These are phyloP conservation scores for Spathaspora gorwiae DNA, from an alignment of 805 yeast species.

Conservation along the genomic window DNA sequence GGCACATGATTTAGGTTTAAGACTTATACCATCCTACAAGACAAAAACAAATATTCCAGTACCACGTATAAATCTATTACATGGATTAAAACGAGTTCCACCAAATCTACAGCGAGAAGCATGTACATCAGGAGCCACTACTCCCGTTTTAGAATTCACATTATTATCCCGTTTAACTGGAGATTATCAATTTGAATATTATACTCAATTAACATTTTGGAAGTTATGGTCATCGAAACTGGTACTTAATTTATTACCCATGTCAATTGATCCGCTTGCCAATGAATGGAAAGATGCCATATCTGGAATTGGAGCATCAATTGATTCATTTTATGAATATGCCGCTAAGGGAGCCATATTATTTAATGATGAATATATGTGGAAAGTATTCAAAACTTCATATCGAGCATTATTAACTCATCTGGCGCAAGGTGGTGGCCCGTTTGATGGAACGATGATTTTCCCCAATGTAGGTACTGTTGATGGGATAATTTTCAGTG, in stretches of 20 bases:
- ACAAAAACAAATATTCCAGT: slow-evolving; percentile 64
- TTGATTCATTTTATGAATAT: slow-evolving; percentile 88
- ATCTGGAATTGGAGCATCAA: slow-evolving; percentile 86
- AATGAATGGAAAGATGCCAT: slow-evolving; percentile 54
- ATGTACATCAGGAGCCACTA: slow-evolving; percentile 84
- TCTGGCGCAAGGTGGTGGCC: slow-evolving; percentile 30
- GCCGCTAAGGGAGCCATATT: slow-evolving; percentile 73
- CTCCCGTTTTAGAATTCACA: slow-evolving; percentile 77
- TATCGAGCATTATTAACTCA: slow-evolving; percentile 51
- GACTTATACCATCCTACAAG: slow-evolving; percentile 66
- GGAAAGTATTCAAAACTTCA: slow-evolving; percentile 47
- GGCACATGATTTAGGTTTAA: slow-evolving; percentile 72
- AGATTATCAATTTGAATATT: slow-evolving; percentile 62
- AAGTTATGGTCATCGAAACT: slow-evolving; percentile 68
- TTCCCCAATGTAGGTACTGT: slow-evolving; percentile 57
- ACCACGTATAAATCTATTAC: slow-evolving; percentile 69
- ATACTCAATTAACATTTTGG: slow-evolving; percentile 59
- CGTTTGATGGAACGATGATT: slow-evolving; percentile 24
- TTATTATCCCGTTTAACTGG: slow-evolving; percentile 71
- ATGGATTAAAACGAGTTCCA: slow-evolving; percentile 48
- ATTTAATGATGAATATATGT: slow-evolving; percentile 60
- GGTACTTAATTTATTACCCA: slow-evolving; percentile 62
- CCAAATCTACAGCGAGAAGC: slow-evolving; percentile 52
- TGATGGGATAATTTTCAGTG: slow-evolving; percentile 45
- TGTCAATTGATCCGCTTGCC: slow-evolving; percentile 62